Evolutionary conservation across 192 early-diverging fungal genomes (phyloP).

Genomic region (Coemansia sp.): DNA sequence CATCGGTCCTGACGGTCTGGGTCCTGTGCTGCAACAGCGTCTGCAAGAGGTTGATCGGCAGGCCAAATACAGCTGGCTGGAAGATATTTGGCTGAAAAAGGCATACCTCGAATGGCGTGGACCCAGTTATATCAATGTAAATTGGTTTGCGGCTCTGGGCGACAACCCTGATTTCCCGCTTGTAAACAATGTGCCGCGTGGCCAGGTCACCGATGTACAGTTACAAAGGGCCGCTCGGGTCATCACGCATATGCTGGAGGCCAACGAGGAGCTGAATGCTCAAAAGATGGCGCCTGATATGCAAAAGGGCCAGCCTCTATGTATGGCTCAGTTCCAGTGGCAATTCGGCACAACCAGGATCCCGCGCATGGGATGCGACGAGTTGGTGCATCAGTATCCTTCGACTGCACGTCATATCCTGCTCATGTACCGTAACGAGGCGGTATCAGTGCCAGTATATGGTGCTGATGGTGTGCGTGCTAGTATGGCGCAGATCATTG

Average conservation of each 20-base stretch:
- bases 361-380: constrained; percentile 64
- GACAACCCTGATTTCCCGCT: constrained; percentile 57
- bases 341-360: constrained; percentile 82
- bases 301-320: constrained; percentile 68
- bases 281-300: constrained; percentile 63
- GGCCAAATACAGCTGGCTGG: constrained; percentile 81
- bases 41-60: constrained; percentile 64
- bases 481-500: constrained; percentile 38
- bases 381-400: constrained; percentile 68
- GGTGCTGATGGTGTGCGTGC: constrained; percentile 64
- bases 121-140: constrained; percentile 80
- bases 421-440: constrained; percentile 80
- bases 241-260: constrained; percentile 62
- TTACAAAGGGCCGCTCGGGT: constrained; percentile 75
- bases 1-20: constrained; percentile 61
- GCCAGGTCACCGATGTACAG: constrained; percentile 68
- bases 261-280: constrained; percentile 71
- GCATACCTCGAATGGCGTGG: constrained; percentile 86
- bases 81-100: constrained; percentile 76
- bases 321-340: constrained; percentile 93
- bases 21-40: constrained; percentile 69
- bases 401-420: constrained; percentile 75
- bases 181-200: constrained; percentile 27
- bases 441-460: constrained; percentile 78
- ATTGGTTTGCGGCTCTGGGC: constrained; percentile 77